Evolutionary conservation across 2,329 filamentous ascomycete species (phyloP).

Genomic region (Ceratocystiopsis minuta): DNA sequence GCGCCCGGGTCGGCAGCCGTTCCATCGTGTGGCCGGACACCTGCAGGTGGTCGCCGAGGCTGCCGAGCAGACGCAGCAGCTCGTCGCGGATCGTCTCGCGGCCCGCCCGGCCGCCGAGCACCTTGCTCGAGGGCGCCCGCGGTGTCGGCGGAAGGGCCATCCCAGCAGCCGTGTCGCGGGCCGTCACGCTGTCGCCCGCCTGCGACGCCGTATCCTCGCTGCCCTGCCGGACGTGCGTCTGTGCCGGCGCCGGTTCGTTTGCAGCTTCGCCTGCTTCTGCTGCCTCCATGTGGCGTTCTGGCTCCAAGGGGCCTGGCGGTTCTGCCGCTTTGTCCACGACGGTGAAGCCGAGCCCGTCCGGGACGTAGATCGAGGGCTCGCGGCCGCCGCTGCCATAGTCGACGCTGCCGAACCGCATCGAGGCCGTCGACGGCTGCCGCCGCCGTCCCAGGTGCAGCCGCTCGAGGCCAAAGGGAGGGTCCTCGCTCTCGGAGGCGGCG

Average conservation of each 20-base stretch:
- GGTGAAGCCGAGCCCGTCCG: slow-evolving; percentile 21
- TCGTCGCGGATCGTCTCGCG: slow-evolving; percentile 19
- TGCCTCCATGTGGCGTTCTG: too few species aligned
- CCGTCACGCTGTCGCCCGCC: too few species aligned
- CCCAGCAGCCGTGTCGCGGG: too few species aligned
- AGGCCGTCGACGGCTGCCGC: slow-evolving; percentile 12
- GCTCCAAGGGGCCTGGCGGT: too few species aligned
- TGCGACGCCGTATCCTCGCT: too few species aligned
- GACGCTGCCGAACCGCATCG: slow-evolving; percentile 7
- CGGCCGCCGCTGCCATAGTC: slow-evolving; percentile 14
- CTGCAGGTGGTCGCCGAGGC: slow-evolving; percentile 15
- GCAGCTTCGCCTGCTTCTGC: too few species aligned
- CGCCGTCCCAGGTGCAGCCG: slow-evolving; percentile 39
- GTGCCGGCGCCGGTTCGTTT: too few species aligned
- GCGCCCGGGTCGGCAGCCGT: too few species aligned
- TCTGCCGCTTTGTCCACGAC: too few species aligned
- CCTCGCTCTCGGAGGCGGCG: slow-evolving; percentile 32
- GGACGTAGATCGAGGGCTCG: slow-evolving; percentile 43
- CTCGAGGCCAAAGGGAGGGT: slow-evolving; percentile 45
- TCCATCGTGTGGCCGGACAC: too few species aligned
- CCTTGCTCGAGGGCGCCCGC: slow-evolving; percentile 24
- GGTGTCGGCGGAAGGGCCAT: slow-evolving; percentile 7
- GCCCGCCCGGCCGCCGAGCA: slow-evolving; percentile 23
- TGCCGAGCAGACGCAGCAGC: slow-evolving; percentile 21
- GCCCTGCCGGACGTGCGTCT: too few species aligned